Conservation (phyloP, 139 green algal genomes). For the Pycnococcus provasolii region DNA sequence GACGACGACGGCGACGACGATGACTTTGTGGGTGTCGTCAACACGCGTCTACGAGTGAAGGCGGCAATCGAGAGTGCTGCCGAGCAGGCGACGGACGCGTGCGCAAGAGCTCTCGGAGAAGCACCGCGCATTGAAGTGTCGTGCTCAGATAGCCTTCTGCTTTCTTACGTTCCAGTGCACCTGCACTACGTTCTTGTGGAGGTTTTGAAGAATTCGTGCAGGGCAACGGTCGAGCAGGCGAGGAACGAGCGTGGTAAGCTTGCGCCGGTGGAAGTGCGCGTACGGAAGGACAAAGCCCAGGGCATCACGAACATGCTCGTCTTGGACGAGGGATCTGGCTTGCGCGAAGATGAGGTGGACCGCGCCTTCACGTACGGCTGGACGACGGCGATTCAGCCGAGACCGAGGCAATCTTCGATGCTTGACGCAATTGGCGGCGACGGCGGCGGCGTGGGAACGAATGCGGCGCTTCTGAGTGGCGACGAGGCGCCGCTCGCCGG, state of each 20-base stretch:
- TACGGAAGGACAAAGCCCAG: background rate
- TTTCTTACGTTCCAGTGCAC: slow-evolving; percentile 77
- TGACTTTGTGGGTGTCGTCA: too few relatives aligned
- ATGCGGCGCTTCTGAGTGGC: background rate
- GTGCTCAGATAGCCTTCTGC: background rate
- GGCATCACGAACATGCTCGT: slow-evolving; percentile 40
- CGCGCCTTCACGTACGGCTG: slow-evolving; percentile 36
- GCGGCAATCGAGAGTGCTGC: too few relatives aligned
- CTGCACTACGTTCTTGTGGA: slow-evolving; percentile 90
- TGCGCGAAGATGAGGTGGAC: slow-evolving; percentile 36
- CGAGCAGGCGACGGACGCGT: too few relatives aligned
- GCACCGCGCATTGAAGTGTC: too few relatives aligned
- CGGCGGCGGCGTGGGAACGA: background rate
- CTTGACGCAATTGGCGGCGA: background rate
- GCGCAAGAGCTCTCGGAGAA: too few relatives aligned
- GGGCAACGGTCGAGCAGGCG: background rate
- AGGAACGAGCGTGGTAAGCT: background rate
- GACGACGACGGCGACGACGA: too few relatives aligned
- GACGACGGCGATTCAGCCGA: background rate
- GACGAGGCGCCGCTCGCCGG: slow-evolving; percentile 41
- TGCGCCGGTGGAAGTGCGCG: background rate
- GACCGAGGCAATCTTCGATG: background rate
- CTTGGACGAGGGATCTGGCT: slow-evolving; percentile 68
- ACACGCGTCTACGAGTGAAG: too few relatives aligned
- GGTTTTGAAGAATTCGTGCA: slow-evolving; percentile 54